Conservation (phyloP, 2,329 filamentous ascomycete species). For the Verticillium longisporum region DNA sequence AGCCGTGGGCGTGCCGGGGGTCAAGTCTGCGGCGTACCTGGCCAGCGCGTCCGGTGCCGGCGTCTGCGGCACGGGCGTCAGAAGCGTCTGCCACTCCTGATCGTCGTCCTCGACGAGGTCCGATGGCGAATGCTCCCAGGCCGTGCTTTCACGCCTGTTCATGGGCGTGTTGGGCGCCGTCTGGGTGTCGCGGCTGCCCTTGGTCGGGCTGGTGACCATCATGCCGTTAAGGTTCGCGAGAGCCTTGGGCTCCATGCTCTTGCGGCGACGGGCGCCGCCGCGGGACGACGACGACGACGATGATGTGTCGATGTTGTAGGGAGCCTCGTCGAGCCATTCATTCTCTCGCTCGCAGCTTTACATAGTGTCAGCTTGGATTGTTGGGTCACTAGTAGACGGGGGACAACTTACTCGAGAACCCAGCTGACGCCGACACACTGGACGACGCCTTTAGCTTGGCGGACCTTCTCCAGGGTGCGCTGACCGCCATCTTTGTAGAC, state of each 20-base stretch:
- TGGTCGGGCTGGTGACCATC: constrained; percentile 40
- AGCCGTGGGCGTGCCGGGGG: constrained; percentile 35
- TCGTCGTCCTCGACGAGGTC: constrained; percentile 30
- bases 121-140: constrained; percentile 50
- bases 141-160: constrained; percentile 45
- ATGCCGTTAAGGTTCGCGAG: no score
- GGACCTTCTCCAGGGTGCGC: constrained; percentile 74
- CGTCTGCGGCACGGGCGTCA: constrained; percentile 53
- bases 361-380: not conserved
- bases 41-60: constrained; percentile 49
- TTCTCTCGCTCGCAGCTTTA: constrained; percentile 67
- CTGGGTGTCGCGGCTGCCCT: constrained; percentile 19
- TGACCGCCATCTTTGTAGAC: constrained; percentile 84
- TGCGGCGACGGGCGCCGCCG: constrained; percentile 64
- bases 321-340: constrained; percentile 66
- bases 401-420: constrained; percentile 72
- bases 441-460: constrained; percentile 64
- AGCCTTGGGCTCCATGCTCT: no score
- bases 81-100: constrained; percentile 34
- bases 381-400: not conserved
- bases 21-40: constrained; percentile 42
- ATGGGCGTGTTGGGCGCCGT: constrained; percentile 39
- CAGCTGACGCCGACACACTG: constrained; percentile 83
- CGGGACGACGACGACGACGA: constrained; percentile 60
- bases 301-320: constrained; percentile 63